Evolutionary conservation across 208 protist species (phyloP), one percentile per base, ranked within the genome.

Genomic region (Trypanosoma mega): DNA sequence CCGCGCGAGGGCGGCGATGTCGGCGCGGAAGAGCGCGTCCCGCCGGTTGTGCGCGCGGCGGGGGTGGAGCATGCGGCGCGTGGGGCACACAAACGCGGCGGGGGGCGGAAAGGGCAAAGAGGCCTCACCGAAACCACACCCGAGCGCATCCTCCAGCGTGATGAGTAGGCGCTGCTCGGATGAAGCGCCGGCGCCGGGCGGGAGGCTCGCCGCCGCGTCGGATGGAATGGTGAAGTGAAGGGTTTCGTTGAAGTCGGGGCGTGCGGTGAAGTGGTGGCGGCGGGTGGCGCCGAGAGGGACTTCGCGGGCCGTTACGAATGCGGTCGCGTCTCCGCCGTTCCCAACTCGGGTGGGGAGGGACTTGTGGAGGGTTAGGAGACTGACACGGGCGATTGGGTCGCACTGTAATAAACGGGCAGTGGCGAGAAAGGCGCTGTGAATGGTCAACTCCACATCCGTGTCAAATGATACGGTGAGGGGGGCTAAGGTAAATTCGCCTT

Each of bases 21-120:
- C 89, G 4, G 68, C 43, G 12, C 63, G 59, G 47, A 85, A 91
- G 0, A 85, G 63, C 1, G 83, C 75, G 48, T 95, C 79, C 9
- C 39, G 24, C n/a, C 61, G 61, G 41, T 91, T 76, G 18, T 81
- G 74, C 4, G 54, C 62, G 67, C 90, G 79, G 45, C 89, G 89
- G 2, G 89, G 85, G 34, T 82, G 75, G 51, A 95, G 58, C 83
- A 92, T 87, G n/a, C n/a, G n/a, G n/a, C n/a, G n/a, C n/a, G n/a
- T n/a, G n/a, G n/a, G n/a, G n/a, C n/a, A n/a, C n/a, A n/a, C n/a
- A n/a, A n/a, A n/a, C n/a, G n/a, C n/a, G n/a, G n/a, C n/a, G n/a
- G n/a, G n/a, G n/a, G n/a, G n/a, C n/a, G n/a, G 78, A 76, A 95
- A 95, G 26, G 82, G 85, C 46, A 75, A 85, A 44, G 77, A 81